A percentile compares a stretch with the other conserved stretches of the same genome.
Conservation (phyloP, 2,329 filamentous ascomycete genomes). For the Colletotrichum destructivum region DNA sequence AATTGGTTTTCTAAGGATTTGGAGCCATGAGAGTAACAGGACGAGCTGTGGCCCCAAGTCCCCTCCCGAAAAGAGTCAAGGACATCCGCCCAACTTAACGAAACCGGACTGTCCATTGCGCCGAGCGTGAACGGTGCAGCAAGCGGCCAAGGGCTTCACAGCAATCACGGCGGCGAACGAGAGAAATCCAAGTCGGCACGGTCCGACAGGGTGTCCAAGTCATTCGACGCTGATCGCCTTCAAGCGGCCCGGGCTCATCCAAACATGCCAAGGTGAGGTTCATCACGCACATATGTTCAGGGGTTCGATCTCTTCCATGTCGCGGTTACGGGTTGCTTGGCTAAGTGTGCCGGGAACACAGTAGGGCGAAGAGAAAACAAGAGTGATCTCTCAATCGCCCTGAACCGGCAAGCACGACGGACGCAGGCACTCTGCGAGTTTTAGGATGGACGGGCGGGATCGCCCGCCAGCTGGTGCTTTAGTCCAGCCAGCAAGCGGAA, state of each 20-base stretch:
- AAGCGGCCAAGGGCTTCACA: constrained; percentile 16
- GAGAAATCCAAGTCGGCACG: constrained; percentile 30
- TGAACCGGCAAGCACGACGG: constrained; percentile 21
- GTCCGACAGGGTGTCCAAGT: constrained; percentile 25
- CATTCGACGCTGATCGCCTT: neutral
- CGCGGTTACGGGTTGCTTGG: neutral
- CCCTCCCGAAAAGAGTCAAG: neutral
- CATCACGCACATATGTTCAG: neutral
- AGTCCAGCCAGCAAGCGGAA: constrained; percentile 26
- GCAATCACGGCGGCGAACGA: neutral
- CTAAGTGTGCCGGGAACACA: constrained; percentile 17
- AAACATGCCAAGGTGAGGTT: neutral
- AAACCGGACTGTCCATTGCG: constrained; percentile 24
- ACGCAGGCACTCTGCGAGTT: constrained; percentile 19
- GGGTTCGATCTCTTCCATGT: constrained; percentile 8
- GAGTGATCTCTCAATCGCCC: neutral
- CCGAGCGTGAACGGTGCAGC: constrained; percentile 24
- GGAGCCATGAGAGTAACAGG: neutral
- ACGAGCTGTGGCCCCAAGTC: constrained; percentile 9
- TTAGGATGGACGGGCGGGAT: constrained; percentile 21
- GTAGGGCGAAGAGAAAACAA: constrained; percentile 8
- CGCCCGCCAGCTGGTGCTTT: constrained; percentile 29
- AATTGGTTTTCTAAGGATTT: neutral
- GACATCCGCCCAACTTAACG: constrained; percentile 23
- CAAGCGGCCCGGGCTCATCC: neutral